phyloP scores from a whole-genome alignment of 2,329 filamentous ascomycete genomes.

The Orbilia ellipsospora region DNA sequence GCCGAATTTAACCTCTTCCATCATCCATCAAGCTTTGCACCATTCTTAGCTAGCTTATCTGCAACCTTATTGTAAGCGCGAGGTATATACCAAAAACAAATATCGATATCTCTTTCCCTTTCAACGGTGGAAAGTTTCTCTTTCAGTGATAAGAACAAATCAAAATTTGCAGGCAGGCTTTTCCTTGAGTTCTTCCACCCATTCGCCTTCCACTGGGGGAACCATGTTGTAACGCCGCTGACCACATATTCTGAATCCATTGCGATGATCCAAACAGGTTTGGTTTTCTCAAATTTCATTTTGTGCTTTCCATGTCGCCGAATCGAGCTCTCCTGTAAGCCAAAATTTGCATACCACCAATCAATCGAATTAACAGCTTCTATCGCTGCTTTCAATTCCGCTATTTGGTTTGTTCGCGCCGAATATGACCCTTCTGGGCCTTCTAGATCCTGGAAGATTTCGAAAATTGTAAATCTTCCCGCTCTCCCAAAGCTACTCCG shows the following conservation, averaged over 20 bases:
- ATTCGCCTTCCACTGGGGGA: slow-evolving; percentile 22
- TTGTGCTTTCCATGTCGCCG: not conserved
- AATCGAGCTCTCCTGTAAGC: not conserved
- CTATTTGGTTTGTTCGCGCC: slow-evolving; percentile 19
- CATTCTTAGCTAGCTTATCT: slow-evolving; percentile 21
- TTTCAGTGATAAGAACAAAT: slow-evolving; percentile 12
- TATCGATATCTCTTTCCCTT: not conserved
- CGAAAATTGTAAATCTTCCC: slow-evolving; percentile 1
- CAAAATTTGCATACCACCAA: not conserved
- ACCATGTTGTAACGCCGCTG: slow-evolving; percentile 14
- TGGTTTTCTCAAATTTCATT: not conserved
- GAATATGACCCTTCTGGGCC: too few relatives aligned
- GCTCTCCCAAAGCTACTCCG: slow-evolving; percentile 12
- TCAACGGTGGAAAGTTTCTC: slow-evolving; percentile 7
- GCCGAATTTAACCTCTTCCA: too few relatives aligned
- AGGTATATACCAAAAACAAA: slow-evolving; percentile 32
- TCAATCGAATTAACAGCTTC: slow-evolving; percentile 10
- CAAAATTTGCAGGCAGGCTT: slow-evolving; percentile 8
- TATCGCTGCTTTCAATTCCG: slow-evolving; percentile 26
- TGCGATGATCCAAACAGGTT: slow-evolving; percentile 4
- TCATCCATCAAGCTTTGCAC: not conserved
- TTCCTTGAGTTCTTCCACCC: not conserved
- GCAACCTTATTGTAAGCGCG: slow-evolving; percentile 23
- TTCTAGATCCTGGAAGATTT: slow-evolving; percentile 14
- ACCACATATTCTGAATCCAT: slow-evolving; percentile 37